A percentile compares a stretch with the other conserved stretches of the same genome.
phyloP scores from a whole-genome alignment of 305 asterid genomes.

The Solanum hybrid region DNA sequence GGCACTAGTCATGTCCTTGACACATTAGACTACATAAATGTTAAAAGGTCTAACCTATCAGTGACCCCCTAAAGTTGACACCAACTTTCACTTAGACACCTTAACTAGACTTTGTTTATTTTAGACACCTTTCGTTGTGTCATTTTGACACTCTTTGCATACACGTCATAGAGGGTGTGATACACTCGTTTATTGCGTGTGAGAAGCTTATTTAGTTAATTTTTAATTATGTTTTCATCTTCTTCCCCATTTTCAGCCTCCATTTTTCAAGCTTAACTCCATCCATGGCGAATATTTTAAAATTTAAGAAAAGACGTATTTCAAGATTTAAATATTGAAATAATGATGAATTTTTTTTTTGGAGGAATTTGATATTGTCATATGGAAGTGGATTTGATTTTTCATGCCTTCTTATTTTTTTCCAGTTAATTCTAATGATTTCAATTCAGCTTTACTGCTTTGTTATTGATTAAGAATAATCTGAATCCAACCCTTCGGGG shows the following conservation, averaged over 20 bases:
- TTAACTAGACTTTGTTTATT: too few relatives aligned
- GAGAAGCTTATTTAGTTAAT: neutral
- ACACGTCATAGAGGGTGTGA: neutral
- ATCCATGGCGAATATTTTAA: neutral
- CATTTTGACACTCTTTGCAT: neutral
- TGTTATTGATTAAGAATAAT: too few relatives aligned
- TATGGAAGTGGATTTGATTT: neutral
- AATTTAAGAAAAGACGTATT: too few relatives aligned
- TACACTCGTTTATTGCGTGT: neutral
- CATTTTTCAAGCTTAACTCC: neutral
- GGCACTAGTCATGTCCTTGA: neutral
- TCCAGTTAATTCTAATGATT: neutral
- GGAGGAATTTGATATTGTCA: neutral
- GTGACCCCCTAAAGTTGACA: neutral
- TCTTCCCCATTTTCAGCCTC: neutral
- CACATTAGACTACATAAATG: neutral
- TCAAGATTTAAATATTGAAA: too few relatives aligned
- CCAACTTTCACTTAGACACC: neutral
- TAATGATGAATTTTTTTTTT: too few relatives aligned
- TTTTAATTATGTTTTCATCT: neutral
- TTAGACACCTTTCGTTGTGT: neutral
- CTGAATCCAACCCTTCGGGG: too few relatives aligned
- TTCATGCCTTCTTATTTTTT: neutral
- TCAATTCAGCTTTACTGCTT: neutral
- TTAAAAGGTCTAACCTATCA: neutral